These are phyloP conservation scores for Alternaria longipes DNA, from an alignment of 2,329 filamentous ascomycete species.

Conservation along the genomic window DNA sequence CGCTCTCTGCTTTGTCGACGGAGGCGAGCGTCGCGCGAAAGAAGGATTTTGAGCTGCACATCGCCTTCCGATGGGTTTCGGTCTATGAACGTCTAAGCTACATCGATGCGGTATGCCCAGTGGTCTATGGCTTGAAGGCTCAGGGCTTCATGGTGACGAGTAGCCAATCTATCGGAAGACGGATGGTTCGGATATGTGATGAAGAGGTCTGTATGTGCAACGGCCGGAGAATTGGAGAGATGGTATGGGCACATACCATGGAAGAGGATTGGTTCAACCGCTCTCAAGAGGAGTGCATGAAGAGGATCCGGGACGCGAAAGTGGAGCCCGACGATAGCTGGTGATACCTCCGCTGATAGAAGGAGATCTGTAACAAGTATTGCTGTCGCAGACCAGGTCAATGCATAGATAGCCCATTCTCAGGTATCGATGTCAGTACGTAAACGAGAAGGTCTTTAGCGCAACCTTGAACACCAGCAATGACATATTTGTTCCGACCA, in stretches of 20 bases:
- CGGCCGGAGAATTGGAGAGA: not conserved
- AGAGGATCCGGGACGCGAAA: not conserved
- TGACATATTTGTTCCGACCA: not conserved
- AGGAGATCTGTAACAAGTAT: not conserved
- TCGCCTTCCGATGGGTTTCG: not conserved
- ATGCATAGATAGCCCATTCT: not conserved
- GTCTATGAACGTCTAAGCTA: not conserved
- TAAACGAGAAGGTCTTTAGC: not conserved
- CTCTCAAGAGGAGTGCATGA: not conserved
- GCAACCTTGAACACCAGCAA: not conserved
- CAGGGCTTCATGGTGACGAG: not conserved
- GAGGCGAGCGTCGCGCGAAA: not conserved
- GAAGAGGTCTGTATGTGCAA: not conserved
- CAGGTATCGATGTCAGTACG: not conserved
- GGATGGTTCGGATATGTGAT: not conserved
- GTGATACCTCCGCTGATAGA: not conserved
- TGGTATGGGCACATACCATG: fast-evolving
- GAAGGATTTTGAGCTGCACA: not conserved
- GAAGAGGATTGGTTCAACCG: not conserved
- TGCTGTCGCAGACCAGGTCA: not conserved
- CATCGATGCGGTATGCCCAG: not conserved
- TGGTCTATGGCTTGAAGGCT: not conserved
- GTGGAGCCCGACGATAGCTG: not conserved
- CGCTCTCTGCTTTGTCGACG: not conserved
- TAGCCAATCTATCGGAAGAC: not conserved